Evolutionary conservation across 192 early-diverging fungal species (phyloP), one percentile per base, ranked within the genome.

Genomic region (Coemansia sp.): DNA sequence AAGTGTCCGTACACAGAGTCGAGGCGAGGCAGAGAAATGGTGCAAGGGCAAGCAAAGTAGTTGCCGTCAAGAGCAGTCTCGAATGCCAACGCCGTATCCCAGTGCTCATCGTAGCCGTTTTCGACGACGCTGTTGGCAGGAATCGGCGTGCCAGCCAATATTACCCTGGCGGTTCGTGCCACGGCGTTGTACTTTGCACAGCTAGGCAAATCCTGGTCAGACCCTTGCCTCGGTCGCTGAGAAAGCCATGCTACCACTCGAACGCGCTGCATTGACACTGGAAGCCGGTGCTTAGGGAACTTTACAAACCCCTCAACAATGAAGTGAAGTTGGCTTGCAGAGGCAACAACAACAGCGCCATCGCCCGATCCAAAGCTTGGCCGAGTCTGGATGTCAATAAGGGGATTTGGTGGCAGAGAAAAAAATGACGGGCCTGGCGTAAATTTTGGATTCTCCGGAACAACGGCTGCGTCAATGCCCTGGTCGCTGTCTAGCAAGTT

Each of bases 31-130:
- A 51, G 66, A 10, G 73, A 27, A 5, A 77, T 35, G 3, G 62
- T 25, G n/a, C 74, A 77, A 3, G 58, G 54, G 14, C 74, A 77
- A 3, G 53, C 64, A 53, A 77, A 77, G 48, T 66, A 77, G 22
- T 51, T 36, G 17, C 56, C 55, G n/a, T 66, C 68, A 19, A 70
- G 45, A 3, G 17, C 51, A 1, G 67, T 54, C n/a, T 61, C 62
- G 22, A 77, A 77, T 30, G 49, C 39, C 3, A 60, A 58, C 14
- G 74, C 67, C 3, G 10, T 33, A 9, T 70, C 56, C 63, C 62
- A 63, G 14, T 36, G 9, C 8, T 34, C 26, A 14, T 32, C 32
- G 14, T 22, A 30, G 25, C 13, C 35, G 23, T 14, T 19, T 13
- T 18, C 17, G 17, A 29, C 32, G 22, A n/a, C 34, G 27, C 19